phyloP scores from a whole-genome alignment of 1,284 basidiomycete genomes.

The Ustilago tritici region DNA sequence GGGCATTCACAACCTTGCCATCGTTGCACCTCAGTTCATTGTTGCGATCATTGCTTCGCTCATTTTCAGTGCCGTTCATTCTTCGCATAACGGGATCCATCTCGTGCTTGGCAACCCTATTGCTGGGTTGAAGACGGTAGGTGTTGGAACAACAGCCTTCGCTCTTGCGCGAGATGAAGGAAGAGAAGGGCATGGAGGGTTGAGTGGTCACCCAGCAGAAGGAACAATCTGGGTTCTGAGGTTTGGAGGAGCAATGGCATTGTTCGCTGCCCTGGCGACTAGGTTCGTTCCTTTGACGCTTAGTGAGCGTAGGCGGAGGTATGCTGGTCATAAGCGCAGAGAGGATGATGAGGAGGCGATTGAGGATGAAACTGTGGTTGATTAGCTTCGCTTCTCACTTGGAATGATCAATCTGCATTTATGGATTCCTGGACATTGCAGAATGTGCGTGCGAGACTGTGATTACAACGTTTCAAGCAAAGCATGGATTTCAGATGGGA shows the following conservation, averaged over 20 bases:
- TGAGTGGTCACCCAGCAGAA: constrained; percentile 66
- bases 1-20: constrained; percentile 91
- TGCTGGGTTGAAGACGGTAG: constrained; percentile 60
- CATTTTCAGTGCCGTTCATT: constrained; percentile 77
- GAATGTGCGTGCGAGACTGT: neutral
- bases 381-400: neutral
- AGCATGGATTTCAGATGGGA: neutral
- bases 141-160: neutral
- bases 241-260: constrained; percentile 80
- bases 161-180: too few relatives aligned
- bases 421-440: neutral
- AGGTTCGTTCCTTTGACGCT: constrained; percentile 59
- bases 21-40: constrained; percentile 54
- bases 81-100: constrained; percentile 9
- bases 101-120: constrained; percentile 24
- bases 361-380: neutral
- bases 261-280: constrained; percentile 60
- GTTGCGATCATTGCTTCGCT: constrained; percentile 87
- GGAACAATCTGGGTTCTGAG: constrained; percentile 87
- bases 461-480: neutral
- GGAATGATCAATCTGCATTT: neutral
- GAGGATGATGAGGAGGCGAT: neutral
- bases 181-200: neutral
- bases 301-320: constrained; percentile 29
- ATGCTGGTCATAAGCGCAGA: constrained; percentile 1